Conservation (phyloP, 164 flowering plant species). For the Stephania japonica region DNA sequence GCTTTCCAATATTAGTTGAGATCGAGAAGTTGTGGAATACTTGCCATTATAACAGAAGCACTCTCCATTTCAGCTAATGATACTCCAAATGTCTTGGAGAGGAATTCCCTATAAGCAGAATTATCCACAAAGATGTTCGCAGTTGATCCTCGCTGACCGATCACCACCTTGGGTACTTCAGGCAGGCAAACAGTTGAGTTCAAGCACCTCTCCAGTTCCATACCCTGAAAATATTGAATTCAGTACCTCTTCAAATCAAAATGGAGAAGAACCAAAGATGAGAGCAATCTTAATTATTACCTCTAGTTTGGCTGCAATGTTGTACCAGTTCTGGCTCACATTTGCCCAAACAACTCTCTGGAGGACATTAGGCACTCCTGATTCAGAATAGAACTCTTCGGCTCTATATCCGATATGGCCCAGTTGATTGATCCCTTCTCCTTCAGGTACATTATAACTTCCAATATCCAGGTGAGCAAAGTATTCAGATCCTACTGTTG, state of each 20-base stretch:
- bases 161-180: slow-evolving; percentile 20
- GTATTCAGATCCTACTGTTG: neutral
- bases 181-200: slow-evolving; percentile 32
- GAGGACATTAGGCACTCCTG: slow-evolving; percentile 17
- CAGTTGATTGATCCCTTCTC: slow-evolving; percentile 18
- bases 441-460: slow-evolving; percentile 25
- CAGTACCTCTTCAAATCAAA: neutral
- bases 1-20: neutral
- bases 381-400: slow-evolving; percentile 21
- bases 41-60: slow-evolving; percentile 29
- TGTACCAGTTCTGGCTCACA: slow-evolving; percentile 23
- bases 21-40: slow-evolving; percentile 2
- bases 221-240: slow-evolving; percentile 11
- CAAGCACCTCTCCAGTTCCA: slow-evolving; percentile 23
- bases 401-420: slow-evolving; percentile 23
- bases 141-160: slow-evolving; percentile 23
- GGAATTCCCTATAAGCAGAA: slow-evolving; percentile 29
- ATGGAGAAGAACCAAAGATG: neutral
- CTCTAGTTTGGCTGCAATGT: slow-evolving; percentile 25
- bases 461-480: slow-evolving; percentile 23
- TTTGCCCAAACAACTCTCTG: slow-evolving; percentile 18
- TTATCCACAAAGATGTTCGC: slow-evolving; percentile 34
- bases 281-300: slow-evolving; percentile 12
- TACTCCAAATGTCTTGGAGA: slow-evolving; percentile 18
- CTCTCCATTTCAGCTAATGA: slow-evolving; percentile 34